These are phyloP conservation scores for Alternaria metachromatica DNA, from an alignment of 2,329 filamentous ascomycete genomes.

Conservation along the genomic window DNA sequence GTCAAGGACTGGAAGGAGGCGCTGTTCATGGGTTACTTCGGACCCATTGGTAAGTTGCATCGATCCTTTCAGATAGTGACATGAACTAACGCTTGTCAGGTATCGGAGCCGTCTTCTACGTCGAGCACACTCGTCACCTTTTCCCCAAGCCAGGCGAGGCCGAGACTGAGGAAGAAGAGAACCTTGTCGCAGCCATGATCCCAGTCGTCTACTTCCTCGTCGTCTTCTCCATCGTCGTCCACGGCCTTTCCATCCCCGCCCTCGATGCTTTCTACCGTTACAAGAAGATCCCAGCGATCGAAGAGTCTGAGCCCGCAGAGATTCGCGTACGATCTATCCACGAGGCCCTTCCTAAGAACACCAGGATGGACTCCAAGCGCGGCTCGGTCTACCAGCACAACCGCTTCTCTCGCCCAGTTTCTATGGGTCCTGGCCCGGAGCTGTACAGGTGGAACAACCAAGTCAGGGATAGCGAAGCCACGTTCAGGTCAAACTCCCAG, in stretches of 20 bases:
- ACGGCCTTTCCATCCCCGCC: constrained; percentile 58
- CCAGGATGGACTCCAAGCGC: constrained; percentile 40
- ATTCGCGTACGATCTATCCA: constrained; percentile 45
- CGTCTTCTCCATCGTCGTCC: constrained; percentile 55
- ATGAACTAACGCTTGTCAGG: constrained; percentile 21
- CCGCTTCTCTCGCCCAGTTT: constrained; percentile 50
- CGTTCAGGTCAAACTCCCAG: not conserved
- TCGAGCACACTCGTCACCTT: constrained; percentile 54
- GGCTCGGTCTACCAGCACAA: constrained; percentile 55
- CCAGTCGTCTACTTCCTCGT: constrained; percentile 58
- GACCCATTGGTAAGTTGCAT: constrained; percentile 45
- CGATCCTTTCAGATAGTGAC: not conserved
- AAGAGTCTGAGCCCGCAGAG: constrained; percentile 40
- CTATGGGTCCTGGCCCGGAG: constrained; percentile 7
- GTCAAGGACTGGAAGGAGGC: constrained; percentile 64
- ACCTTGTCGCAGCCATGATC: constrained; percentile 49
- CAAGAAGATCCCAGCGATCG: constrained; percentile 53
- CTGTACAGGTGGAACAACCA: constrained; percentile 15
- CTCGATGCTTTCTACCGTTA: constrained; percentile 51
- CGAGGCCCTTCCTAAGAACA: constrained; percentile 51
- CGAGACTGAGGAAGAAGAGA: constrained; percentile 50
- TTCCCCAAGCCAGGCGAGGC: constrained; percentile 52
- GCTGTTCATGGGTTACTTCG: constrained; percentile 66
- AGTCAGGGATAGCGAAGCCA: constrained; percentile 5
- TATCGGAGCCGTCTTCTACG: constrained; percentile 55